Percentiles rank a stretch among this genome's conserved stretches.
Evolutionary conservation across 2,329 filamentous ascomycete genomes (phyloP).

Genomic region (Ceratocystis papillata): DNA sequence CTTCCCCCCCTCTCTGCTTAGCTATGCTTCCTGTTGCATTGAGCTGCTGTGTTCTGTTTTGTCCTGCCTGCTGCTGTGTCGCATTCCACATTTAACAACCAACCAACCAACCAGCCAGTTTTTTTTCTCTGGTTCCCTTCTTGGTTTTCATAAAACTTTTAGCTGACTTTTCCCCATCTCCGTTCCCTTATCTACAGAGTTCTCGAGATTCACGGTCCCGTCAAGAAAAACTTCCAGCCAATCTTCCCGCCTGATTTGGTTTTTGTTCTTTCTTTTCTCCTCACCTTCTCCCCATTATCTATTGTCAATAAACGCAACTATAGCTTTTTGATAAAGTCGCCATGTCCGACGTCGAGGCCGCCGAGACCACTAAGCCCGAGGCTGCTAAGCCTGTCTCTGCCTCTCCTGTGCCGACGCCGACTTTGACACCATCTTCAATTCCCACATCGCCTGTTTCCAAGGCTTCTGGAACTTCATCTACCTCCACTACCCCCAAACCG

Average conservation of each 20-base stretch:
- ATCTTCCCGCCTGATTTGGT: slow-evolving; percentile 9
- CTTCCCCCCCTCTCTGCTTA: neutral
- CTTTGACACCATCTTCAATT: slow-evolving; percentile 27
- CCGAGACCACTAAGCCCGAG: slow-evolving; percentile 38
- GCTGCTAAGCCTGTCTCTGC: slow-evolving; percentile 33
- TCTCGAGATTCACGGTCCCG: slow-evolving; percentile 18
- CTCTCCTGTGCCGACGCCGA: slow-evolving; percentile 26
- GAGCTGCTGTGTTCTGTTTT: neutral
- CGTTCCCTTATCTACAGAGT: slow-evolving; percentile 14
- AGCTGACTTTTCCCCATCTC: slow-evolving; percentile 10
- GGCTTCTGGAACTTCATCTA: slow-evolving; percentile 28
- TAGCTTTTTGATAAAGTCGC: slow-evolving; percentile 23
- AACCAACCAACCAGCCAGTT: slow-evolving; percentile 6
- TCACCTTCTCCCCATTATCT: slow-evolving; percentile 13
- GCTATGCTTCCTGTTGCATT: neutral
- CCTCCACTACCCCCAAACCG: slow-evolving; percentile 26
- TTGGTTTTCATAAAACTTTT: neutral
- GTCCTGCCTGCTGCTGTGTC: neutral
- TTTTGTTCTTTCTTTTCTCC: slow-evolving; percentile 16
- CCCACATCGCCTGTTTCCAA: slow-evolving; percentile 31
- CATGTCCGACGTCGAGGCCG: slow-evolving; percentile 41
- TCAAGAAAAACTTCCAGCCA: neutral
- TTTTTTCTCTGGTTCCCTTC: slow-evolving; percentile 14
- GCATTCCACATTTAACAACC: neutral
- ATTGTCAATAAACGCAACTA: slow-evolving; percentile 25